These are phyloP conservation scores for Aureobasidium vineae DNA, from an alignment of 2,329 filamentous ascomycete species.

Conservation along the genomic window DNA sequence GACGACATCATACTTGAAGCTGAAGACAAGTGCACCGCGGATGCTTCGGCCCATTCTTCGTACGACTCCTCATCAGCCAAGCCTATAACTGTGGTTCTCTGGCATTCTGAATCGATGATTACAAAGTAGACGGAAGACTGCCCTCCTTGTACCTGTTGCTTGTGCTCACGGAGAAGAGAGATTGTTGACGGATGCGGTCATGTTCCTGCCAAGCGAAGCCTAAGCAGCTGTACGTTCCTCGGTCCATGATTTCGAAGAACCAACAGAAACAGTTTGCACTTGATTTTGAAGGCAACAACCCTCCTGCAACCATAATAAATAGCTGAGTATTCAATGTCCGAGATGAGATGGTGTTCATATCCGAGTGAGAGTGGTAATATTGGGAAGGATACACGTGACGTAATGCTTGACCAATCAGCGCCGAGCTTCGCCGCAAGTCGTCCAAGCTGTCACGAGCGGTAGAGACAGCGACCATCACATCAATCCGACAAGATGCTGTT, in stretches of 20 bases:
- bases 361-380: neutral
- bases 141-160: neutral
- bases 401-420: conserved; percentile 14
- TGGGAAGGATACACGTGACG: conserved; percentile 13
- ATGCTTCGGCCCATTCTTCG: neutral
- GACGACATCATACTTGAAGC: conserved; percentile 21
- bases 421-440: neutral
- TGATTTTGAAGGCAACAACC: neutral
- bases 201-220: conserved; percentile 15
- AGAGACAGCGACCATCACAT: conserved; percentile 8
- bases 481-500: conserved; percentile 35
- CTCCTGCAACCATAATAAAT: neutral
- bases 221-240: neutral
- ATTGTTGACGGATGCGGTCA: conserved; percentile 8
- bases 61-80: neutral
- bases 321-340: neutral
- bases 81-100: neutral
- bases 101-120: neutral
- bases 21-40: conserved; percentile 1
- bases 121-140: neutral
- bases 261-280: neutral
- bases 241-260: neutral
- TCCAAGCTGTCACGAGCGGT: conserved; percentile 3
- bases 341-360: neutral
- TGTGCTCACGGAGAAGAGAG: neutral